Evolutionary conservation across 176 grass and related monocot species (phyloP).

Genomic region (Microstegium vimineum): DNA sequence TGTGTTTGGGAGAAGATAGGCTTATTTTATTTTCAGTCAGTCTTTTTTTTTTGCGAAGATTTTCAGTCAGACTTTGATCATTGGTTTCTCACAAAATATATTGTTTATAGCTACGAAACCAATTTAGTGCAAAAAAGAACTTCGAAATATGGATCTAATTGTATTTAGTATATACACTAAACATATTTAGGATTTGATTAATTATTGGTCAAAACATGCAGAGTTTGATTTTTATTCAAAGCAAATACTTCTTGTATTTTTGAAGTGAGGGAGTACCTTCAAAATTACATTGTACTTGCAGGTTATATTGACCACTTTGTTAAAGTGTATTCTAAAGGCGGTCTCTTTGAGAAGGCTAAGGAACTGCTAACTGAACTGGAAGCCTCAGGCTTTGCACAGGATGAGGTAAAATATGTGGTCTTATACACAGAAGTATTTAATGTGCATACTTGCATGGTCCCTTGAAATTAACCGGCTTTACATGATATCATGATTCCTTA

Average conservation of each 20-base stretch:
- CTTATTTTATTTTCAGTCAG: background rate
- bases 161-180: background rate
- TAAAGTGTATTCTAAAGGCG: conserved; percentile 95
- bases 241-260: background rate
- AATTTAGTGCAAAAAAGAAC: background rate
- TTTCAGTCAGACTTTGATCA: background rate
- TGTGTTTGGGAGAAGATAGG: background rate
- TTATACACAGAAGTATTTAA: conserved; percentile 6
- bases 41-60: too few species aligned
- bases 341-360: conserved; percentile 88
- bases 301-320: conserved; percentile 90
- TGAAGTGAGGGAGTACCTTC: background rate
- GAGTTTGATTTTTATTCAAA: background rate
- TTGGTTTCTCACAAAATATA: background rate
- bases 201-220: background rate
- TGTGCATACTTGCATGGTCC: background rate
- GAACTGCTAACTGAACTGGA: conserved; percentile 71
- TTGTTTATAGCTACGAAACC: background rate
- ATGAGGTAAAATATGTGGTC: conserved; percentile 64
- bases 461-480: background rate
- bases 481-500: conserved; percentile 13
- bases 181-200: background rate
- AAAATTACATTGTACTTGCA: conserved; percentile 29
- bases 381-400: conserved; percentile 70
- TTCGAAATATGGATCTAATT: background rate